Evolutionary conservation across 1,284 basidiomycete genomes (phyloP).

Genomic region (Naganishia sp.): DNA sequence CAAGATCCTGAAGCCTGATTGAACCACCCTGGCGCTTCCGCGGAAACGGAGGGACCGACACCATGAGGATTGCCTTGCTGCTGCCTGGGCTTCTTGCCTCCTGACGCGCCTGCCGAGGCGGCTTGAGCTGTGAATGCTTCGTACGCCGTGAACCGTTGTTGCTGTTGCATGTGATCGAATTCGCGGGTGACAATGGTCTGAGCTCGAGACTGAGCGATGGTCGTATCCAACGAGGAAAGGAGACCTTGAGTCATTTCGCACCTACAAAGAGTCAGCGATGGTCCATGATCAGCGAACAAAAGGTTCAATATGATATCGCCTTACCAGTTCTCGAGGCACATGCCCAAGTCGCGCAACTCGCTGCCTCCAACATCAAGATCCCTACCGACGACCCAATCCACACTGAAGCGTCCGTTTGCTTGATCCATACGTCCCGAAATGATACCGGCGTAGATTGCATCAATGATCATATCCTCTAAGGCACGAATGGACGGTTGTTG

Average conservation of each 20-base stretch:
- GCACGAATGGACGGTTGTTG: conserved; percentile 74
- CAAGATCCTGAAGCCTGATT: neutral
- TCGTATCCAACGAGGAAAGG: conserved; percentile 60
- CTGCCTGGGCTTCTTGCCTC: neutral
- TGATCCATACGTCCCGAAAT: conserved; percentile 89
- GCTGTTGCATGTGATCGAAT: conserved; percentile 6
- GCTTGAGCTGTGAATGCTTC: neutral
- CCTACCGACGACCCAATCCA: conserved; percentile 86
- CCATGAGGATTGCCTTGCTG: neutral
- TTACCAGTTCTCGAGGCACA: conserved; percentile 70
- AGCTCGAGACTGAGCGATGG: conserved; percentile 38
- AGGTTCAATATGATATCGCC: conserved; percentile 37
- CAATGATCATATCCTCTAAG: conserved; percentile 93
- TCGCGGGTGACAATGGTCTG: conserved; percentile 11
- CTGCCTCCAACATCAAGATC: conserved; percentile 70
- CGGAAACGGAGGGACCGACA: neutral
- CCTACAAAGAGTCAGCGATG: conserved; percentile 55
- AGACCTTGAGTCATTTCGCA: conserved; percentile 68
- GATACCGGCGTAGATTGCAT: conserved; percentile 86
- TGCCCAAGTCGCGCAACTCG: conserved; percentile 61
- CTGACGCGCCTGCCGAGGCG: neutral
- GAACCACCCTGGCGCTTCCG: no score
- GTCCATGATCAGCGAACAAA: neutral
- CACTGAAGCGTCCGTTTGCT: conserved; percentile 71
- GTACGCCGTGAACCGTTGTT: conserved; percentile 11